Base-by-base conservation (phyloP, 257 asterid genomes). In the Nicotiana knightiana region DNA sequence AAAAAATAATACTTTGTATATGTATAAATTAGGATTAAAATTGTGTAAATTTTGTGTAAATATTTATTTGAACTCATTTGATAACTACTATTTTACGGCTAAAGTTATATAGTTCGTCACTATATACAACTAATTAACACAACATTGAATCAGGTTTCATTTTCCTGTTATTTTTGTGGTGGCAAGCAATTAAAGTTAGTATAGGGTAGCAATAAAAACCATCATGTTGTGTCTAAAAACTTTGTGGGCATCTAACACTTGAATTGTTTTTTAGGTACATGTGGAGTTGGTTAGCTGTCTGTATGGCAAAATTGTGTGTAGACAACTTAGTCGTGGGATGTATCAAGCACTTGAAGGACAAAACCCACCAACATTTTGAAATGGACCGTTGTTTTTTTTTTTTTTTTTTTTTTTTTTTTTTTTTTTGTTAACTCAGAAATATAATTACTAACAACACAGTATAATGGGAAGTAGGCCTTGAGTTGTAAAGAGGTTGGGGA, bases 321-420 rank as follows among this genome's bases (percentile, higher is more conserved):
- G 76, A 64, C 83, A 80, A 39, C 82, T 43, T 82, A 62, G 85
- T 86, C 86, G 76, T 79, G 79, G 81, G 65, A 53, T 55, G 70
- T 67, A 82, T 79, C 65, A 21, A 85, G 81, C 80, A 71, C 67
- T 82, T 26, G 75, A 24, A 46, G 77, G 88, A 88, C 87, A 83
- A 87, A 85, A 83, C 83, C 87, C 88, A 88, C 90, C 86, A 86
- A 82, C 87, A 68, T 76, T 5, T 87, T 80, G 87, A 82, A 57
- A 67, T 81, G 89, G 83, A 66, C 85, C 89, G 54, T 81, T 76
- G 79, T 2, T 9, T 1, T 35, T 35, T 66, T 0, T 26, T 24
- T 65, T 5, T 1, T 35, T 66, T 26, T 24, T 65, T 5, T 1
- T 35, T 66, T 59, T n/a, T n/a, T n/a, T 54, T 57, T 21, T 30